Evolutionary conservation across 495 filamentous ascomycete genomes (phyloP).

Genomic region (Neurospora sp.): DNA sequence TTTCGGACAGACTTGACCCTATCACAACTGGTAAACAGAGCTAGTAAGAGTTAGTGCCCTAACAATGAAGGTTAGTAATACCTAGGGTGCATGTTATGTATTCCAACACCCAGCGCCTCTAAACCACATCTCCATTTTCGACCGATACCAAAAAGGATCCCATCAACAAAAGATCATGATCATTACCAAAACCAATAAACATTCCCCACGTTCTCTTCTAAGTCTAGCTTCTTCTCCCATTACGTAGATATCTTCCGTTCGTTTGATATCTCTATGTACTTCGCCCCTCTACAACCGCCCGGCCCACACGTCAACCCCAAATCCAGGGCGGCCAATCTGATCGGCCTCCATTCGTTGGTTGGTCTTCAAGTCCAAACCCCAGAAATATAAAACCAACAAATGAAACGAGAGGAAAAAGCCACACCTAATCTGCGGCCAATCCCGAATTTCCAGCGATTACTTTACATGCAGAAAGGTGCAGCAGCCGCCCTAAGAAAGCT

Average conservation of each 20-base stretch:
- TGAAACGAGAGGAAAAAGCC: neutral
- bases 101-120: neutral
- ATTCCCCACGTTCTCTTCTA: neutral
- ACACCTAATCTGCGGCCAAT: neutral
- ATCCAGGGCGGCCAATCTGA: neutral
- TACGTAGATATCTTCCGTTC: neutral
- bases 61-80: neutral
- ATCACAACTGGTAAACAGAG: neutral
- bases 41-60: neutral
- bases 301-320: neutral
- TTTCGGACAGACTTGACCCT: neutral
- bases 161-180: neutral
- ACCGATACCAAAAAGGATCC: neutral
- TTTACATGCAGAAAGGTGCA: neutral
- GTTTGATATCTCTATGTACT: neutral
- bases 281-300: neutral
- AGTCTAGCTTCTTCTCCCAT: neutral
- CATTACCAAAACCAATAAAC: neutral
- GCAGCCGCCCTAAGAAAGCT: neutral
- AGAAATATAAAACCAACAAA: neutral
- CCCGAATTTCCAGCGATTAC: neutral
- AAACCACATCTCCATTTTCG: neutral
- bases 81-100: neutral
- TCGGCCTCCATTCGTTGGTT: neutral
- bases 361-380: neutral